Conservation (phyloP, 163 green algal species). For the Chlamydomonas reinhardtii region DNA sequence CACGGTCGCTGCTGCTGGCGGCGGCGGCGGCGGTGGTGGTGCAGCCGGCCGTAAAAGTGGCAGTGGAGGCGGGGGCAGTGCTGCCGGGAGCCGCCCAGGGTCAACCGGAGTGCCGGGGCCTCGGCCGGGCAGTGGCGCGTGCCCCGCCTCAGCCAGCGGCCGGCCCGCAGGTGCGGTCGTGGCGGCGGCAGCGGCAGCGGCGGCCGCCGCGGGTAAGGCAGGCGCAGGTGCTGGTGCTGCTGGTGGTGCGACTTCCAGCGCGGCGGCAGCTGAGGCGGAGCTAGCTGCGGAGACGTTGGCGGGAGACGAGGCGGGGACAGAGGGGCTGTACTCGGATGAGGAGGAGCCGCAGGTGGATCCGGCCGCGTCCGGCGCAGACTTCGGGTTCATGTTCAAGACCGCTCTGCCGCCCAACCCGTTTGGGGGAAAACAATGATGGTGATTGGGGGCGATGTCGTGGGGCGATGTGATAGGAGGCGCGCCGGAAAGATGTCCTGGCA, state of each 20-base stretch:
- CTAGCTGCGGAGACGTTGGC: slow-evolving; percentile 14
- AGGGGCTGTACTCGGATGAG: slow-evolving; percentile 34
- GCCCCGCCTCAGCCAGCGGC: slow-evolving; percentile 12
- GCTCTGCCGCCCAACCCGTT: slow-evolving; percentile 32
- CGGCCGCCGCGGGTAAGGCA: background rate
- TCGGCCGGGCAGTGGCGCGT: background rate
- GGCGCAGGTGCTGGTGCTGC: background rate
- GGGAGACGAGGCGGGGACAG: slow-evolving; percentile 14
- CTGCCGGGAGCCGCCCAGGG: background rate
- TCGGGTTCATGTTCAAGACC: slow-evolving; percentile 43
- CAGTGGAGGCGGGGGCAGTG: background rate
- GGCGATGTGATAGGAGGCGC: background rate
- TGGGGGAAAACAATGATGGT: background rate
- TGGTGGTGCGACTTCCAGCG: background rate
- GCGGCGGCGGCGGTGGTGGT: background rate
- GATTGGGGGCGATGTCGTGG: background rate
- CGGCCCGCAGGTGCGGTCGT: slow-evolving; percentile 16
- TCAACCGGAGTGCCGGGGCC: background rate
- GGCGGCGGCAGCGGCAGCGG: slow-evolving; percentile 13
- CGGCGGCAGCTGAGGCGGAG: background rate
- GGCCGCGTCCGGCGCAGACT: background rate
- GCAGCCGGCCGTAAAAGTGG: background rate
- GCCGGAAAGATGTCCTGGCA: too few relatives aligned
- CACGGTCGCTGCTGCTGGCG: background rate
- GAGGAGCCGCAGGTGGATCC: slow-evolving; percentile 6